Evolutionary conservation across 306 rosid species (phyloP).

Genomic region (Rubus idaeus): DNA sequence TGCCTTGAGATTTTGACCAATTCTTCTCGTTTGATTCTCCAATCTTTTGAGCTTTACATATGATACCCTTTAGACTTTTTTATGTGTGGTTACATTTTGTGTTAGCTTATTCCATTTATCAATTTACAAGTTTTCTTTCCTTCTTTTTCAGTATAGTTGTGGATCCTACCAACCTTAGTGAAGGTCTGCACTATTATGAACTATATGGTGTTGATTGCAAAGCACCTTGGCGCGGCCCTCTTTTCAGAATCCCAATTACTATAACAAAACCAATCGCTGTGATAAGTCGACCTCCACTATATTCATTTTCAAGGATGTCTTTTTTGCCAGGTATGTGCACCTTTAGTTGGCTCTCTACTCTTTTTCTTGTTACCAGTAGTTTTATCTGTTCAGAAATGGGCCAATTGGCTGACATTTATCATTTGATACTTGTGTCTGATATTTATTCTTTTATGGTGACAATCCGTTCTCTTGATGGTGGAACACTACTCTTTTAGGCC

Average conservation of each 20-base stretch:
- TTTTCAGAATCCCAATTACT: slow-evolving; percentile 88
- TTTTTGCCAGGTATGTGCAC: slow-evolving; percentile 72
- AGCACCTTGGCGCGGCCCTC: slow-evolving; percentile 98
- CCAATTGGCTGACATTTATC: slow-evolving; percentile 9
- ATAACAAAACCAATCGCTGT: slow-evolving; percentile 75
- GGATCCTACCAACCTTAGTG: slow-evolving; percentile 74
- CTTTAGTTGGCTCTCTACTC: slow-evolving; percentile 29
- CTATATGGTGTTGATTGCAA: slow-evolving; percentile 86
- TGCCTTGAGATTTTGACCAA: background rate
- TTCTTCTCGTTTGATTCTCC: background rate
- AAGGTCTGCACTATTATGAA: slow-evolving; percentile 91
- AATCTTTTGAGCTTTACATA: background rate
- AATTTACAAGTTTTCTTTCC: slow-evolving; percentile 21
- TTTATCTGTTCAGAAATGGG: slow-evolving; percentile 16
- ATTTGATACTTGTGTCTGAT: slow-evolving; percentile 18
- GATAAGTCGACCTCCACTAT: slow-evolving; percentile 54
- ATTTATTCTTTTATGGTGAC: slow-evolving; percentile 16
- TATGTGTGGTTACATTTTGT: background rate
- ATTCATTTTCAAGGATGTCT: slow-evolving; percentile 66
- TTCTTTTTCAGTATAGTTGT: slow-evolving; percentile 69
- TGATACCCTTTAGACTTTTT: background rate
- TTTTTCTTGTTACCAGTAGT: slow-evolving; percentile 9
- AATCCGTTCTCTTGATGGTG: slow-evolving; percentile 23
- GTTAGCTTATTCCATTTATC: slow-evolving; percentile 1
- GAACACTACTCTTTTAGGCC: slow-evolving; percentile 55